Base-by-base conservation (phyloP, 164 flowering plant species). In the Akebia trifoliata region DNA sequence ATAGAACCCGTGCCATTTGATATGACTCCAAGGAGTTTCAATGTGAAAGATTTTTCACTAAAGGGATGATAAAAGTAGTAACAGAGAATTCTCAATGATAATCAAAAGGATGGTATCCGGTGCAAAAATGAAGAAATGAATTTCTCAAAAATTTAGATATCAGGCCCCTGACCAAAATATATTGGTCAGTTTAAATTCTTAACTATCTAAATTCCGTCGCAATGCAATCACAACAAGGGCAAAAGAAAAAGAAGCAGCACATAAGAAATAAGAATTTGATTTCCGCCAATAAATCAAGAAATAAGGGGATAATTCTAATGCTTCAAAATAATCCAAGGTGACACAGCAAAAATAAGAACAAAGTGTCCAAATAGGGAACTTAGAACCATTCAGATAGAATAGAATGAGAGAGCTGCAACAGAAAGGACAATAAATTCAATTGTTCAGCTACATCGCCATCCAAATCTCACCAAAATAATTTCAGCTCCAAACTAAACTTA, bases 1-100 rank as follows among this genome's bases (percentile, higher is more conserved):
- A 72, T 40, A 45, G 81, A 74, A 76, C 29, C 60, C 45, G 54
- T 61, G 83, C 81, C 86, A 83, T 86, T 69, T 74, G 72, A 71
- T 61, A 69, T 64, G 80, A 74, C 71, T 65, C 74, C 74, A 70
- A 79, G 84, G 81, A 68, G 65, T 64, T 65, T 59, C 74, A 73
- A 71, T 50, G 66, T 64, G 82, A 74, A 68, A 38, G 82, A 72
- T n/a, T 52, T 52, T 65, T 44, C 61, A 70, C 49, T 62, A 67
- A 62, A 68, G 82, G 81, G 72, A 59, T 68, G 72, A 69, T 65
- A 66, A 63, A 48, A 74, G 40, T 18, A 65, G 64, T 57, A 78
- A 64, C 69, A 81, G 61, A 72, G 81, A 74, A 50, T 47, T 60
- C 62, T 30, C 78, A 83, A 70, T 59, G 78, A 78, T 48, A 60